Evolutionary conservation across 352 stramenopile species (phyloP), one percentile per base, ranked within the genome.

Genomic region (Phytophthora meadii): DNA sequence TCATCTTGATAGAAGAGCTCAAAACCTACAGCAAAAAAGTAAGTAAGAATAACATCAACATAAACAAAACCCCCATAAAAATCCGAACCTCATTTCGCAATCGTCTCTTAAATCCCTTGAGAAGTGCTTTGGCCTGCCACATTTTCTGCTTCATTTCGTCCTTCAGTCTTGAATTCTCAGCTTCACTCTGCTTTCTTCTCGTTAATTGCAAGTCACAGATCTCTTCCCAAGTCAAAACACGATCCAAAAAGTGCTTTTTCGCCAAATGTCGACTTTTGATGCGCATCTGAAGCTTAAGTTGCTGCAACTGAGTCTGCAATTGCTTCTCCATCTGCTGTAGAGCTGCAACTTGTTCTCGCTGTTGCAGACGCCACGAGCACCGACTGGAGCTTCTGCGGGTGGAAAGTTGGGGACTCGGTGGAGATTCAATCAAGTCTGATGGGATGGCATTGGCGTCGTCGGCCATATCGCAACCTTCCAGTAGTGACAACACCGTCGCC

Each of bases 381-480:
- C 52, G n/a, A 24, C 14, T 32, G 17, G 52, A 50, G 5, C 52
- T n/a, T 19, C 25, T 54, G 14, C 9, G 17, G 34, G 34, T 47
- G 17, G 40, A 11, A 4, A 22, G 14, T 12, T 49, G 49, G 1
- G 41, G 44, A 37, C 50, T 58, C 1, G 14, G 27, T 1, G 37
- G 28, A 40, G 53, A 46, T 8, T 65, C 30, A 14, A 50, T 17
- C 10, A 54, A n/a, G 12, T 41, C n/a, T 2, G 25, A 49, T 17
- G 41, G 54, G 34, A 70, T 66, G 24, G 55, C 62, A 17, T 70
- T 46, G 8, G 17, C 44, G 14, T 70, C 19, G n/a, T 70, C 54
- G 0, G 62, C 62, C 62, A 70, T 56, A n/a, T 55, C 54, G 48
- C 54, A 70, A 36, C 62, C 62, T 27, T 70, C 62, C 32, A 70